Conservation (phyloP, 2,329 filamentous ascomycete genomes). For the Thielaviopsis populi region DNA sequence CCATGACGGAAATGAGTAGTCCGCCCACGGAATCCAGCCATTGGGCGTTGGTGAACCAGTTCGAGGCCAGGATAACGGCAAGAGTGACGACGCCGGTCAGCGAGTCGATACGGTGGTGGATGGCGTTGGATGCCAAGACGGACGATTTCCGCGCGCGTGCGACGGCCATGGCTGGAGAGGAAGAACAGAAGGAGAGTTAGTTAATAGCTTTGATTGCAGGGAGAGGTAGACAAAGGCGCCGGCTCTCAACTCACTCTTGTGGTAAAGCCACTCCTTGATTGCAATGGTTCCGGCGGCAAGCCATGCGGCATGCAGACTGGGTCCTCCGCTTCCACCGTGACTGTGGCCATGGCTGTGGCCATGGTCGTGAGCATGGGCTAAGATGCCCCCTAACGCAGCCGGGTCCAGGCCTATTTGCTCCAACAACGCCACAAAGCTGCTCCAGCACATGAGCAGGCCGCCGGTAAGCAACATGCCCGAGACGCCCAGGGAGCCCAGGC, state of each 20-base stretch:
- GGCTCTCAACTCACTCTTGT: slow-evolving; percentile 59
- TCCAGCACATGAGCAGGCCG: slow-evolving; percentile 81
- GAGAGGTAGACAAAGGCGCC: not conserved
- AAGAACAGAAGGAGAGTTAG: not conserved
- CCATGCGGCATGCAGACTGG: slow-evolving; percentile 91
- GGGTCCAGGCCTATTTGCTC: slow-evolving; percentile 17
- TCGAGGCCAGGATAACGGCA: slow-evolving; percentile 75
- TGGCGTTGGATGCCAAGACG: slow-evolving; percentile 85
- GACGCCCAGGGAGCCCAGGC: slow-evolving; percentile 80
- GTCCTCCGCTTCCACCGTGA: slow-evolving; percentile 31
- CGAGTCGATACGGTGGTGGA: slow-evolving; percentile 93
- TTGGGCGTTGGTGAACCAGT: slow-evolving; percentile 66
- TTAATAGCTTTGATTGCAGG: not conserved
- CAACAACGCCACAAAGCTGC: slow-evolving; percentile 36
- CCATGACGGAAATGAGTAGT: slow-evolving; percentile 81
- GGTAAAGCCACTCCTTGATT: slow-evolving; percentile 93
- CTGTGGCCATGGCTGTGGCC: slow-evolving; percentile 48
- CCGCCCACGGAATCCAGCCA: slow-evolving; percentile 95
- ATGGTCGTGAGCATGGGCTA: slow-evolving; percentile 47
- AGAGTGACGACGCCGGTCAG: slow-evolving; percentile 89
- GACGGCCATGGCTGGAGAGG: slow-evolving; percentile 68
- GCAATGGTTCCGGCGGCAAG: slow-evolving; percentile 77
- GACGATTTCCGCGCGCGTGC: slow-evolving; percentile 88
- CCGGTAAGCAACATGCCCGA: slow-evolving; percentile 80
- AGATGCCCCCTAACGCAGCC: slow-evolving; percentile 46